Evolutionary conservation across 2,329 filamentous ascomycete species (phyloP).

Genomic region (Aspergillus glaucus): DNA sequence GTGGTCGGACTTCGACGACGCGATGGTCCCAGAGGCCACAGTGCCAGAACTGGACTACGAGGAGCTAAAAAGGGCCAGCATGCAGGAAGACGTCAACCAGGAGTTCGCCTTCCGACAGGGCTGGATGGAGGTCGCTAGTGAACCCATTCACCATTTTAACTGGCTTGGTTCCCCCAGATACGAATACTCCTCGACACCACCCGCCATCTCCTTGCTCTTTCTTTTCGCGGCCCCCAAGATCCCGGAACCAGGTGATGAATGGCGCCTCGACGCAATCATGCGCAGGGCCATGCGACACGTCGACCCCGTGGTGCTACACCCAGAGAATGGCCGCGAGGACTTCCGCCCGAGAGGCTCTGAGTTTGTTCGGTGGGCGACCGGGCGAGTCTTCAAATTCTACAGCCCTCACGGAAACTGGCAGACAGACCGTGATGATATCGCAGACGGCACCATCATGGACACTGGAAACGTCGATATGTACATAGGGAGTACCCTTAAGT

Average conservation of each 20-base stretch:
- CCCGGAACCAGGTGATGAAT: background rate
- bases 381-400: conserved; percentile 16
- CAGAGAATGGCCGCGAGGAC: background rate
- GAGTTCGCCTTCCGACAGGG: conserved; percentile 1
- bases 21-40: too few relatives aligned
- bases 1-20: background rate
- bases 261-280: conserved; percentile 10
- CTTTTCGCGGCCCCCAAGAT: conserved; percentile 12
- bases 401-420: conserved; percentile 18
- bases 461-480: conserved; percentile 3
- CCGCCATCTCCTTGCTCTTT: conserved; percentile 17
- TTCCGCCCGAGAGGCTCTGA: conserved; percentile 4
- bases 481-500: background rate
- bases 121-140: background rate
- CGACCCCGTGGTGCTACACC: conserved; percentile 16
- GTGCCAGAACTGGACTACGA: background rate
- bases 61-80: conserved; percentile 1
- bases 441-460: conserved; percentile 6
- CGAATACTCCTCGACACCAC: conserved; percentile 11
- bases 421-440: background rate
- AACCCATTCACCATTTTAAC: conserved; percentile 20
- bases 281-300: conserved; percentile 10
- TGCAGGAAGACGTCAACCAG: background rate
- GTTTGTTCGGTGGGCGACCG: conserved; percentile 8
- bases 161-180: conserved; percentile 13